phyloP scores from a whole-genome alignment of 148 eudicot genomes.

The Heliamphora exappendiculata region DNA sequence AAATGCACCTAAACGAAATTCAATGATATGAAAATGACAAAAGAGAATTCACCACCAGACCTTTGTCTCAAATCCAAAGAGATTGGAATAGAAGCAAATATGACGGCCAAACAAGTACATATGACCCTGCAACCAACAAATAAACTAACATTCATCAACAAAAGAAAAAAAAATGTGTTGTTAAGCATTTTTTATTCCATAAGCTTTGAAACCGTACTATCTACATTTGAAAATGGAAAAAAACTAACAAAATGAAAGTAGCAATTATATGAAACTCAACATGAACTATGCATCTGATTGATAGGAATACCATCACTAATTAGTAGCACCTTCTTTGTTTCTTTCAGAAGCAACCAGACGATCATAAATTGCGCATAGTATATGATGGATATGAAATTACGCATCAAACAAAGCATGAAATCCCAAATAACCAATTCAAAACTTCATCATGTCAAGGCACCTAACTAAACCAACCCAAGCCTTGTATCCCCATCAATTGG shows the following conservation, averaged over 20 bases:
- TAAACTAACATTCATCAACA: conserved; percentile 8
- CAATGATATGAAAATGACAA: conserved; percentile 2
- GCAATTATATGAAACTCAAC: neutral
- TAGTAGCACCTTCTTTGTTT: neutral
- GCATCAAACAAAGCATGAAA: conserved; percentile 3
- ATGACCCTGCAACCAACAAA: conserved; percentile 78
- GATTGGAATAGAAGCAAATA: conserved; percentile 92
- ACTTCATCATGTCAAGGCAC: neutral
- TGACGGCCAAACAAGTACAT: conserved; percentile 81
- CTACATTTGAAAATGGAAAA: neutral
- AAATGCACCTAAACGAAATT: neutral
- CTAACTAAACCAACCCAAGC: too few relatives aligned
- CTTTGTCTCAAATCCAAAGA: conserved; percentile 99
- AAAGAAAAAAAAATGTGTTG: conserved; percentile 5
- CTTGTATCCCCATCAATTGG: too few relatives aligned
- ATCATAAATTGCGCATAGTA: neutral
- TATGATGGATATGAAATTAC: neutral
- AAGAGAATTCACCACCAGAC: conserved; percentile 26
- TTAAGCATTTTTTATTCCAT: neutral
- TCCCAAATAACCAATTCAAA: neutral
- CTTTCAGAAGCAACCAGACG: neutral
- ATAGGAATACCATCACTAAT: neutral
- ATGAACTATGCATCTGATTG: neutral
- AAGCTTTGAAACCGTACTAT: neutral
- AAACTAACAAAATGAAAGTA: neutral